Evolutionary conservation across 2,329 filamentous ascomycete genomes (phyloP).

Genomic region (Westerdykella sp.): DNA sequence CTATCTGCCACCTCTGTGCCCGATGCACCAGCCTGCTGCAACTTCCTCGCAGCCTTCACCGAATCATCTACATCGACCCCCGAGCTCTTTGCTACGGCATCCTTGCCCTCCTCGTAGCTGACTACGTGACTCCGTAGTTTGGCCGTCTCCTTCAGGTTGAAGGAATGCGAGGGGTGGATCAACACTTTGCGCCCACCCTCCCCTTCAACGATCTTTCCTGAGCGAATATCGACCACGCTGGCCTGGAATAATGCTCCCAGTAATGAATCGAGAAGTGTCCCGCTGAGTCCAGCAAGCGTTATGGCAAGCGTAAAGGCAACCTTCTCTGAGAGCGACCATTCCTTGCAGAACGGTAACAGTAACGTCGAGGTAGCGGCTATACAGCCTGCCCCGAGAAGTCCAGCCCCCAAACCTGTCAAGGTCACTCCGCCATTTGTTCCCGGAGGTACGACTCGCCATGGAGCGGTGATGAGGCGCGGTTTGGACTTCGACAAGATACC

Average conservation of each 20-base stretch:
- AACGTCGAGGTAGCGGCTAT: constrained; percentile 63
- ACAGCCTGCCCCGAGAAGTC: constrained; percentile 63
- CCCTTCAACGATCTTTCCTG: constrained; percentile 84
- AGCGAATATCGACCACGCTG: constrained; percentile 75
- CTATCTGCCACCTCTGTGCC: constrained; percentile 22
- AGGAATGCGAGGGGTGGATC: constrained; percentile 26
- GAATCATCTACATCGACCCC: constrained; percentile 16
- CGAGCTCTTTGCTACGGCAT: constrained; percentile 31
- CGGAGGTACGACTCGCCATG: constrained; percentile 70
- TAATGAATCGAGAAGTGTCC: constrained; percentile 80
- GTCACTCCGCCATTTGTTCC: constrained; percentile 95
- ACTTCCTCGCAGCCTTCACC: constrained; percentile 26
- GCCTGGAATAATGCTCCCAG: constrained; percentile 80
- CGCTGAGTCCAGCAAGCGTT: constrained; percentile 66
- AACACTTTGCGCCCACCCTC: constrained; percentile 60
- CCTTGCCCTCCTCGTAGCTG: constrained; percentile 37
- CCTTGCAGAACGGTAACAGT: constrained; percentile 63
- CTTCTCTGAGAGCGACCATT: constrained; percentile 18
- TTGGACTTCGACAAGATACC: constrained; percentile 74
- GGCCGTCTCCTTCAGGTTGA: constrained; percentile 25
- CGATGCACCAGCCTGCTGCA: constrained; percentile 25
- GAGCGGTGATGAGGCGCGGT: constrained; percentile 82
- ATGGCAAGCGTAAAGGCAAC: constrained; percentile 47
- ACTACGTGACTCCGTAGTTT: constrained; percentile 37
- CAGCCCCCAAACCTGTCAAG: constrained; percentile 63